Evolutionary conservation across 495 filamentous ascomycete species (phyloP).

Genomic region (Neurospora africana): DNA sequence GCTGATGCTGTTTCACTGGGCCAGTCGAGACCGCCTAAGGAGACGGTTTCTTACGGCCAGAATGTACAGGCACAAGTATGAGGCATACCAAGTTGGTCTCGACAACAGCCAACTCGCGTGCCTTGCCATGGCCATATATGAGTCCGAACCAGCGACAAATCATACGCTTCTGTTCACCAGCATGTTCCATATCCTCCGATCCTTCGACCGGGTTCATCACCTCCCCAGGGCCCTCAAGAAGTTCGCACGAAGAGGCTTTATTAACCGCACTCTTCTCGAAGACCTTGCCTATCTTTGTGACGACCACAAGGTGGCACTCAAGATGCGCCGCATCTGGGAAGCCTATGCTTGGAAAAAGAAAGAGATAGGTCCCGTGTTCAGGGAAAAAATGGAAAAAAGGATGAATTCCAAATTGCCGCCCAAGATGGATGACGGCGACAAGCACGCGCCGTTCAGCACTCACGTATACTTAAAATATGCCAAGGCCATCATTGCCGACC

Average conservation of each 20-base stretch:
- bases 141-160: constrained; percentile 4
- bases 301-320: not conserved
- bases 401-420: not conserved
- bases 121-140: constrained; percentile 18
- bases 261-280: not conserved
- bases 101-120: constrained; percentile 15
- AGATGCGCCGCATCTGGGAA: not conserved
- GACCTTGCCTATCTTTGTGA: not conserved
- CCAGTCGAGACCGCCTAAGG: constrained; percentile 14
- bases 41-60: not conserved
- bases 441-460: not conserved
- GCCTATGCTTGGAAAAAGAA: not conserved
- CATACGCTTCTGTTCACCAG: constrained; percentile 4
- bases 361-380: not conserved
- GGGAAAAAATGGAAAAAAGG: not conserved
- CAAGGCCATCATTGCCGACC: constrained; percentile 14
- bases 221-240: not conserved
- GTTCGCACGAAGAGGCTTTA: not conserved
- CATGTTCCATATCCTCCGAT: constrained; percentile 11
- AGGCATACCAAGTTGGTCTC: not conserved
- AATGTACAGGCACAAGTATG: not conserved
- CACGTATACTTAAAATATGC: constrained; percentile 2
- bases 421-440: not conserved
- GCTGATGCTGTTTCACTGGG: constrained; percentile 20
- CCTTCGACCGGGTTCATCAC: not conserved